Percentiles rank a stretch among this genome's conserved stretches.
These are phyloP conservation scores for Hypomyces rosellus DNA, from an alignment of 2,329 filamentous ascomycete species.

Conservation along the genomic window DNA sequence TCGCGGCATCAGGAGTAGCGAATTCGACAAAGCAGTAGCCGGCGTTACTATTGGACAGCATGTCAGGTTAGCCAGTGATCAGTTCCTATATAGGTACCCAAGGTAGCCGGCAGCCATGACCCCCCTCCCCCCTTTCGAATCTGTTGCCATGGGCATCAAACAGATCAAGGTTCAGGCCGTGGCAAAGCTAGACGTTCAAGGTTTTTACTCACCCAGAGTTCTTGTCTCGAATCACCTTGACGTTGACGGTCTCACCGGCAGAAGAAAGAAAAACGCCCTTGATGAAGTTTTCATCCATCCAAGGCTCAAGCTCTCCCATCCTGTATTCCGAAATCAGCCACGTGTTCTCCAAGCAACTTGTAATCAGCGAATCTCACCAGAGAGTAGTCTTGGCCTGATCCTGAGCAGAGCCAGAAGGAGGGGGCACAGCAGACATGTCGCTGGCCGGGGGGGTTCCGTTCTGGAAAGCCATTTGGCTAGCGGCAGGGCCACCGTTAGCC, in stretches of 20 bases:
- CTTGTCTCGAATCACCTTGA: conserved; percentile 99
- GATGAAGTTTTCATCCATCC: conserved; percentile 99
- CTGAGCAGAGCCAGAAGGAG: conserved; percentile 27
- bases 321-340: conserved; percentile 37
- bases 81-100: too few relatives aligned
- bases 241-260: conserved; percentile 90
- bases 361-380: conserved; percentile 35
- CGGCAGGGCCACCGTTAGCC: conserved; percentile 26
- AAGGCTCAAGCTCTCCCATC: conserved; percentile 99
- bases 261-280: conserved; percentile 85
- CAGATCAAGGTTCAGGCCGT: background rate
- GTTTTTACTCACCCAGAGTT: conserved; percentile 73
- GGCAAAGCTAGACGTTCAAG: background rate
- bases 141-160: background rate
- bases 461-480: conserved; percentile 30
- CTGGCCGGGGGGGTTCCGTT: conserved; percentile 35
- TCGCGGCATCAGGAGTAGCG: conserved; percentile 70
- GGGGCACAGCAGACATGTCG: conserved; percentile 30
- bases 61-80: background rate
- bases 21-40: conserved; percentile 99
- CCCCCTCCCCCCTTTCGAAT: too few relatives aligned
- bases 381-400: conserved; percentile 53
- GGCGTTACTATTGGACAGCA: conserved; percentile 61
- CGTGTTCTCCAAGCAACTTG: background rate
- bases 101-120: background rate